Conservation (phyloP, 805 yeast genomes). For the Danielozyma ontarioensis region DNA sequence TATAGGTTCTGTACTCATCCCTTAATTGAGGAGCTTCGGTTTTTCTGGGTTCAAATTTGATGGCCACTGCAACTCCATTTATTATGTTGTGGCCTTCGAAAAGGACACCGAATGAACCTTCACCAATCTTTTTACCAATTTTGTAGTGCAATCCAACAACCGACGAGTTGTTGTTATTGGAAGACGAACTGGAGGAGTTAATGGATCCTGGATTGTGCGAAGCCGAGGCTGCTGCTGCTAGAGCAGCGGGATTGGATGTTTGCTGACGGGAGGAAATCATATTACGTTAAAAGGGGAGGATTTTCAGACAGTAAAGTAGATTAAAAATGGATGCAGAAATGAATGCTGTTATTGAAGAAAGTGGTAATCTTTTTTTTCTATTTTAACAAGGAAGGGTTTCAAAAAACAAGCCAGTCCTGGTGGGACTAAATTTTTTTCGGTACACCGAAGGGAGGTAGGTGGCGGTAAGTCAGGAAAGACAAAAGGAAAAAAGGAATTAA, state of each 20-base stretch:
- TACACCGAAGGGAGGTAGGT: too few species aligned
- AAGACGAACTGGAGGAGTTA: constrained; percentile 9
- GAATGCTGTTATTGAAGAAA: too few species aligned
- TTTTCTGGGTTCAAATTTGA: constrained; percentile 75
- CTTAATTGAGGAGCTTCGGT: constrained; percentile 81
- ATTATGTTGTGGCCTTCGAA: constrained; percentile 76
- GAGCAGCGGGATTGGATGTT: constrained; percentile 31
- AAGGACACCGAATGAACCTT: constrained; percentile 81
- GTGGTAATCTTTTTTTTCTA: too few species aligned
- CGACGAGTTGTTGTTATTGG: constrained; percentile 25
- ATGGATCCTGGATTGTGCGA: constrained; percentile 19
- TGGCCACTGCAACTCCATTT: constrained; percentile 64
- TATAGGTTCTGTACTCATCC: constrained; percentile 77
- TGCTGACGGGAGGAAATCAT: constrained; percentile 10
- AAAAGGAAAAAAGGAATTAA: too few species aligned
- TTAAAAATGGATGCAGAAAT: neutral
- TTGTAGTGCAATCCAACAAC: constrained; percentile 68
- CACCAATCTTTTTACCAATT: constrained; percentile 80
- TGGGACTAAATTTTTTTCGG: too few species aligned
- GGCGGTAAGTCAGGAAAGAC: too few species aligned
- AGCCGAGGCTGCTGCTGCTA: constrained; percentile 34
- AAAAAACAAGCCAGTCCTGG: too few species aligned
- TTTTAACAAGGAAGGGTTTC: too few species aligned
- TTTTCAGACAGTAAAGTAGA: neutral
- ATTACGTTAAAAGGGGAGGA: too few species aligned